These are phyloP conservation scores for Petasospora fabianii DNA, from an alignment of 1,139 yeast species.

Conservation along the genomic window DNA sequence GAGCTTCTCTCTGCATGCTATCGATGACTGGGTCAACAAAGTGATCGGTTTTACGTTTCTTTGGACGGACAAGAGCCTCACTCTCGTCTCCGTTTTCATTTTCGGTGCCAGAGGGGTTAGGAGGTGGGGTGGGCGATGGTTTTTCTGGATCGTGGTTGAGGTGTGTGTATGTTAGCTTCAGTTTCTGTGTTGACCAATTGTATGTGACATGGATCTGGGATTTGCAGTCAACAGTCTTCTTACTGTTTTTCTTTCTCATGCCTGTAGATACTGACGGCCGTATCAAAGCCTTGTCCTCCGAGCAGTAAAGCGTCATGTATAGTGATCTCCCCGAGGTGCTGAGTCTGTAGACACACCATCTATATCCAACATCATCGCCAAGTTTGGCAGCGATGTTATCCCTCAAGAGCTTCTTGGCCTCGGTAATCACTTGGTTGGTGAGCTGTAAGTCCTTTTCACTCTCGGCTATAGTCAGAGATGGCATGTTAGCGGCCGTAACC, in stretches of 20 bases:
- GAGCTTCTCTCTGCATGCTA: slow-evolving; percentile 4
- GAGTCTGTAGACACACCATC: slow-evolving; percentile 10
- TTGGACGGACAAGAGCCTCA: no score
- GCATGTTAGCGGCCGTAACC: neutral
- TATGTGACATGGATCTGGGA: slow-evolving; percentile 8
- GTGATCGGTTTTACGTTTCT: neutral
- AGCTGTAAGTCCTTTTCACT: neutral
- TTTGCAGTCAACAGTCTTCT: slow-evolving; percentile 7
- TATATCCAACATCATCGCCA: neutral
- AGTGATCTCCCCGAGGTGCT: slow-evolving; percentile 3
- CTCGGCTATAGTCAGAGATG: neutral
- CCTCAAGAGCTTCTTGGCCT: slow-evolving; percentile 2
- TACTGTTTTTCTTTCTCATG: slow-evolving; percentile 3
- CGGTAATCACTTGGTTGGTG: neutral
- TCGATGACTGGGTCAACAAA: slow-evolving; percentile 2
- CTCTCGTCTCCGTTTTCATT: neutral
- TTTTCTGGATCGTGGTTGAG: slow-evolving; percentile 2
- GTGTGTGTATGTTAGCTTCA: slow-evolving; percentile 6
- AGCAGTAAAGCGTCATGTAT: slow-evolving; percentile 10
- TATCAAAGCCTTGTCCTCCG: slow-evolving; percentile 4
- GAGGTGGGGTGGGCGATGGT: no score
- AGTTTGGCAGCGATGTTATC: slow-evolving; percentile 1
- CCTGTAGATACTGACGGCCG: slow-evolving; percentile 9
- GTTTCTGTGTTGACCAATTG: slow-evolving; percentile 3
- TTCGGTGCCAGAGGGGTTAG: no score